phyloP scores from a whole-genome alignment of 176 grass and related monocot species.

The Aegilops tauschii region DNA sequence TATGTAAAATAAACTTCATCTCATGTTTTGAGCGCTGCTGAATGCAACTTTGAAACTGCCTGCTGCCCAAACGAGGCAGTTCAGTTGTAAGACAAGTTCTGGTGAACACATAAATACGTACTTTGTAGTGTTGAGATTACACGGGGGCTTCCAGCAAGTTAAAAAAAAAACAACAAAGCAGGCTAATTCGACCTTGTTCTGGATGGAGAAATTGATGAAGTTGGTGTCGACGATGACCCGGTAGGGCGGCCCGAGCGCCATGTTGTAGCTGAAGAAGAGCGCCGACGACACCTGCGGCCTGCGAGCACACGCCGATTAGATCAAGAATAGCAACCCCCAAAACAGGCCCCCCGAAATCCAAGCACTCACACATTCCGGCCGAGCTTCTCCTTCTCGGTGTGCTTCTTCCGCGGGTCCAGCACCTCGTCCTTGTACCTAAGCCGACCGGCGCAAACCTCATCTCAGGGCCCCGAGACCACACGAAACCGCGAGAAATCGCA shows the following conservation, averaged over 20 bases:
- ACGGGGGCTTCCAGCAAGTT: neutral
- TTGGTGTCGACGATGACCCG: slow-evolving; percentile 97
- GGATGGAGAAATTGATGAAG: slow-evolving; percentile 98
- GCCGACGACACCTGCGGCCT: slow-evolving; percentile 65
- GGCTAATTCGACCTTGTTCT: slow-evolving; percentile 55
- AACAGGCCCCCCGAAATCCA: neutral
- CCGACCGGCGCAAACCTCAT: neutral
- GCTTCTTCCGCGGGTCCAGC: slow-evolving; percentile 80
- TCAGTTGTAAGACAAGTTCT: neutral
- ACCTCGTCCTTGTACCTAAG: slow-evolving; percentile 71
- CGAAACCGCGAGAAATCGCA: neutral
- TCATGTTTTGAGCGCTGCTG: neutral
- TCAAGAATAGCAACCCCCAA: neutral
- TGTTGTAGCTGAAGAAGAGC: slow-evolving; percentile 91
- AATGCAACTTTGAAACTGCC: neutral
- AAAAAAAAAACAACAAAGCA: neutral
- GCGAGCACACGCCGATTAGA: neutral
- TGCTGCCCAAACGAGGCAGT: neutral
- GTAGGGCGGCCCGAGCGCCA: slow-evolving; percentile 77
- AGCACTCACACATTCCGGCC: slow-evolving; percentile 71
- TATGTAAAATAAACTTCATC: neutral
- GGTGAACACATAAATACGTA: neutral
- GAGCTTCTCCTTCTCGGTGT: slow-evolving; percentile 66
- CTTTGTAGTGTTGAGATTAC: neutral
- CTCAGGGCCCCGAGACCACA: neutral